Conservation (phyloP, 768 basidiomycete species). For the Mrakia blollopis region DNA sequence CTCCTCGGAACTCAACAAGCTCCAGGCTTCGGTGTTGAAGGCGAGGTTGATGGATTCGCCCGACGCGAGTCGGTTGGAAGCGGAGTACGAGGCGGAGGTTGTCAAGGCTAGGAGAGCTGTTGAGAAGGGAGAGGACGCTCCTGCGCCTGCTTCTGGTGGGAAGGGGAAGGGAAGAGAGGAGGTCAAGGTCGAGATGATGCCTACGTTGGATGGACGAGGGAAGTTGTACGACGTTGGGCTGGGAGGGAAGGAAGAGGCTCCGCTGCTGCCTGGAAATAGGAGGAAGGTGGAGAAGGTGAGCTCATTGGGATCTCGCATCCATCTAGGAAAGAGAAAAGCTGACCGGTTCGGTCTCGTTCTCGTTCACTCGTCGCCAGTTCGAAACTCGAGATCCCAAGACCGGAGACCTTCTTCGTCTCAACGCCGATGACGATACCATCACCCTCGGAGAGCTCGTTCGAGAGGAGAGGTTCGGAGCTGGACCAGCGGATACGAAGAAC, state of each 20-base stretch:
- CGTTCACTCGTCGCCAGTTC: constrained; percentile 52
- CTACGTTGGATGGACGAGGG: constrained; percentile 78
- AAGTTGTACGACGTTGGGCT: constrained; percentile 81
- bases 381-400: constrained; percentile 87
- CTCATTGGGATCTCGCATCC: neutral
- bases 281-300: constrained; percentile 65
- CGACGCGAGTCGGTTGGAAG: constrained; percentile 69
- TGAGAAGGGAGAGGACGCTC: constrained; percentile 48
- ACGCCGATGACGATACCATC: constrained; percentile 80
- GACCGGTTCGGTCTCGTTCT: neutral
- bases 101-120: constrained; percentile 38
- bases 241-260: constrained; percentile 57
- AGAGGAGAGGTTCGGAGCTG: constrained; percentile 84
- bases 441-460: constrained; percentile 87
- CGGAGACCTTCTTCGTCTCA: constrained; percentile 80
- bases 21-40: constrained; percentile 87
- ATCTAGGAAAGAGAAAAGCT: neutral
- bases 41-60: constrained; percentile 81
- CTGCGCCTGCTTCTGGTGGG: constrained; percentile 45
- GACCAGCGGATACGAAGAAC: constrained; percentile 84
- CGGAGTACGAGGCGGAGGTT: constrained; percentile 71
- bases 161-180: constrained; percentile 44
- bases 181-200: constrained; percentile 73
- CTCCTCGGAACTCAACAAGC: constrained; percentile 65
- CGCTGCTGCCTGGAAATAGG: constrained; percentile 60